A percentile compares a stretch with the other conserved stretches of the same genome.
These are phyloP conservation scores for Malus sieversii DNA, from an alignment of 306 rosid species.

Conservation along the genomic window DNA sequence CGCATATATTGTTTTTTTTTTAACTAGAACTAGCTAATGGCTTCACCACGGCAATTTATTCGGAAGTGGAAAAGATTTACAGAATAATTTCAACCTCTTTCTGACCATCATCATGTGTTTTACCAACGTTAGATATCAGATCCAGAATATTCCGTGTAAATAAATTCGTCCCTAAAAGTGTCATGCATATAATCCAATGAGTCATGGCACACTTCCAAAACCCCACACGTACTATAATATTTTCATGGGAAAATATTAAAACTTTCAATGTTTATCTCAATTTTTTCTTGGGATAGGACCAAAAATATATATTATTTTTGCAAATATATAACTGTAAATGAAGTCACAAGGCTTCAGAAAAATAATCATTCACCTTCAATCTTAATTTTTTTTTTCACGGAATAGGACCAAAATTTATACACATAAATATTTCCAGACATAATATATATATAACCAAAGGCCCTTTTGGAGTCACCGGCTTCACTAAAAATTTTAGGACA, in stretches of 20 bases:
- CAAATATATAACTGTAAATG: background rate
- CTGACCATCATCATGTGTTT: too few species aligned
- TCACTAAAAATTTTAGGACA: too few species aligned
- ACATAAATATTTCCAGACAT: too few species aligned
- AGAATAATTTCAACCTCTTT: too few species aligned
- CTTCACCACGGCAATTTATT: fast-evolving
- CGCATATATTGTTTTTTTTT: too few species aligned
- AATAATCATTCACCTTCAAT: too few species aligned
- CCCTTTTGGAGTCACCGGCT: too few species aligned
- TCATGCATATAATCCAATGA: background rate
- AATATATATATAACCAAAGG: too few species aligned
- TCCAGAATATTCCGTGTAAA: too few species aligned
- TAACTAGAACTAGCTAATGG: fast-evolving
- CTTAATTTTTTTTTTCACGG: too few species aligned
- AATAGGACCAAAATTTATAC: background rate
- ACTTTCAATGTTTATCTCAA: background rate
- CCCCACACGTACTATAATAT: background rate
- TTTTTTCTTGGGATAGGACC: background rate
- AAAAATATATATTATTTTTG: background rate
- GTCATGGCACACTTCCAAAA: background rate
- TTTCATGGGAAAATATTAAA: background rate
- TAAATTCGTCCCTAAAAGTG: too few species aligned
- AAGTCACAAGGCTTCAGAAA: background rate
- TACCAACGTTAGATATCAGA: fast-evolving
- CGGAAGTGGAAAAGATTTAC: too few species aligned